Evolutionary conservation across 192 early-diverging fungal genomes (phyloP), one percentile per base, ranked within the genome.

Genomic region (Entomortierella parvispora): DNA sequence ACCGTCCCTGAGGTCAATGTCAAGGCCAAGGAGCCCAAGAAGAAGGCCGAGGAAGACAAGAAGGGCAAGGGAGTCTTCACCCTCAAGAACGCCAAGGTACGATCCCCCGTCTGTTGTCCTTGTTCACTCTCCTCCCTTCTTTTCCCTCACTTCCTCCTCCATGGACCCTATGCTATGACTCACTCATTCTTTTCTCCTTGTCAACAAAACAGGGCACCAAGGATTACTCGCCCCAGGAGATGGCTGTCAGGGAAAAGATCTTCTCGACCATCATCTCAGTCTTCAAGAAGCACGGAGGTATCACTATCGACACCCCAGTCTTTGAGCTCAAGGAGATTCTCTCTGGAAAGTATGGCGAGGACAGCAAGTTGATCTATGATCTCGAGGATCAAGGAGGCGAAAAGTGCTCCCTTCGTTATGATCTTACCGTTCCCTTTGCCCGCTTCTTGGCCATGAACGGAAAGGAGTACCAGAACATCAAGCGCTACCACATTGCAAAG

Each of bases 311-410:
- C 62, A 99, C 97, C 2, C 97, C 97, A 7, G 97, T 99, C 51
- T 99, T 98, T 83, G 97, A 99, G 83, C 88, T 97, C 26, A 97
- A 92, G 79, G 97, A 99, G 70, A 97, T 99, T 62, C 87, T 99
- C 8, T 78, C 91, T 15, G 97, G 97, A 61, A 99, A 99, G 74
- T 99, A 99, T 64, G 96, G 97, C 23, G 97, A 99, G 82, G 97
- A 99, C 84, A 93, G 91, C 79, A 99, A 99, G 80, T 86, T 99
- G 64, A 99, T 99, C 62, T 99, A 98, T 69, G 97, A 99, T 81
- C 83, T 99, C 33, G 86, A 93, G 68, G 97, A 99, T 80, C 97
- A 99, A 71, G 97, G 97, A 31, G 97, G 97, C 23, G 97, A 98
- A 78, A 84, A 92, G 71, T 98, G 94, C 64, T 96, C 97, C 9